Conservation (phyloP, 768 basidiomycete genomes). For the Nidularia pulvinata region DNA sequence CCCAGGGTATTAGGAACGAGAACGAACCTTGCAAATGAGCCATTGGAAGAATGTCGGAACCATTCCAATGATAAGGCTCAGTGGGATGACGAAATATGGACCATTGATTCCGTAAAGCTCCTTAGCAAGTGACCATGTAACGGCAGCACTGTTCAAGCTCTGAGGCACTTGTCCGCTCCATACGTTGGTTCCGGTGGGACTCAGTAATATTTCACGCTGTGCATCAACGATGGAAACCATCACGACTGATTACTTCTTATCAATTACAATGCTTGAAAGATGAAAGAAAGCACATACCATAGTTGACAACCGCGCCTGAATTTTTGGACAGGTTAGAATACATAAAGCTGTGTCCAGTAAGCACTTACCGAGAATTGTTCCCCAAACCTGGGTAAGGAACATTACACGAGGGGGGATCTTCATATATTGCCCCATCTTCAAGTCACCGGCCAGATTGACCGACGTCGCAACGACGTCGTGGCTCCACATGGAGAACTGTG, state of each 20-base stretch:
- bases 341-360: no score
- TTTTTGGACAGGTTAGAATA: background rate
- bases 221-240: slow-evolving; percentile 54
- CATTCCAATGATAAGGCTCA: slow-evolving; percentile 54
- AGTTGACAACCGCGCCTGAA: slow-evolving; percentile 32
- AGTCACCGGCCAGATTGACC: slow-evolving; percentile 50
- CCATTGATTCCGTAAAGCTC: slow-evolving; percentile 52
- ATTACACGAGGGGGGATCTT: slow-evolving; percentile 70
- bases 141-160: slow-evolving; percentile 53
- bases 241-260: slow-evolving; percentile 37
- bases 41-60: slow-evolving; percentile 52
- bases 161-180: slow-evolving; percentile 59
- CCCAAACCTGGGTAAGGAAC: slow-evolving; percentile 67
- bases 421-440: slow-evolving; percentile 74
- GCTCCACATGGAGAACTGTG: slow-evolving; percentile 70
- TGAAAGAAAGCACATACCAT: slow-evolving; percentile 20
- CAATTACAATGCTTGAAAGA: background rate
- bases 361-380: slow-evolving; percentile 51
- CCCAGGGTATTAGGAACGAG: background rate
- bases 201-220: slow-evolving; percentile 52
- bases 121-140: slow-evolving; percentile 67
- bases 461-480: slow-evolving; percentile 59
- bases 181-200: slow-evolving; percentile 55
- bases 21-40: slow-evolving; percentile 47
- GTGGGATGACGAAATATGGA: slow-evolving; percentile 56